A percentile compares a stretch with the other conserved stretches of the same genome.
Evolutionary conservation across 495 filamentous ascomycete genomes (phyloP).

Genomic region (Tetracladium setigerum): DNA sequence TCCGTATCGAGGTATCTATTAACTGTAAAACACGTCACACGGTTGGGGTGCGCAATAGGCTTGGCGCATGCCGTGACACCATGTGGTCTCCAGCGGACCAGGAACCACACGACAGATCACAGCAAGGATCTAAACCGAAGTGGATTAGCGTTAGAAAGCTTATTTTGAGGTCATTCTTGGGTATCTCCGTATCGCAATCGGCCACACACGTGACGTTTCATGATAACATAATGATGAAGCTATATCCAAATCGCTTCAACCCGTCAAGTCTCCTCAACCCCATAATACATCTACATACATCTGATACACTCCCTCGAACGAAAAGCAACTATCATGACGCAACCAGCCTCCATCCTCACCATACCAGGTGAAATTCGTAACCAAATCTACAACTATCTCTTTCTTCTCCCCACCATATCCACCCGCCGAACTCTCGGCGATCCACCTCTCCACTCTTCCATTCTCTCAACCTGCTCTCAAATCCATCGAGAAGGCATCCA

Average conservation of each 20-base stretch:
- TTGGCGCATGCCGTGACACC: not conserved
- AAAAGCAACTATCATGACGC: not conserved
- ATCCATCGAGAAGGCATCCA: constrained; percentile 34
- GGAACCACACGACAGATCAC: not conserved
- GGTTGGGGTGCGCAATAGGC: not conserved
- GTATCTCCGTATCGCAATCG: no score
- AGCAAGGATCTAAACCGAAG: not conserved
- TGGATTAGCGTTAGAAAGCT: no score
- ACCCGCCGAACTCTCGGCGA: constrained; percentile 2
- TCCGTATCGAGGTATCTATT: no score
- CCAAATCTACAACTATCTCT: constrained; percentile 38
- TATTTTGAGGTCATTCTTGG: no score
- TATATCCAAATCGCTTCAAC: no score
- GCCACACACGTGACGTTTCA: no score
- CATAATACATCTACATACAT: no score
- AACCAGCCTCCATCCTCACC: constrained; percentile 22
- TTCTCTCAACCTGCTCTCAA: constrained; percentile 33
- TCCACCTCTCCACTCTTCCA: constrained; percentile 27
- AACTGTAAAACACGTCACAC: no score
- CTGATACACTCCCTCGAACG: no score
- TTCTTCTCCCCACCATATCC: constrained; percentile 25
- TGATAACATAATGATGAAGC: no score
- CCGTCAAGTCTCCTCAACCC: no score
- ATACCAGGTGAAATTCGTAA: constrained; percentile 44
- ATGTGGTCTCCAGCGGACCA: not conserved